Conservation (phyloP, 768 basidiomycete species). For the Omphalotus guepiniiformis region DNA sequence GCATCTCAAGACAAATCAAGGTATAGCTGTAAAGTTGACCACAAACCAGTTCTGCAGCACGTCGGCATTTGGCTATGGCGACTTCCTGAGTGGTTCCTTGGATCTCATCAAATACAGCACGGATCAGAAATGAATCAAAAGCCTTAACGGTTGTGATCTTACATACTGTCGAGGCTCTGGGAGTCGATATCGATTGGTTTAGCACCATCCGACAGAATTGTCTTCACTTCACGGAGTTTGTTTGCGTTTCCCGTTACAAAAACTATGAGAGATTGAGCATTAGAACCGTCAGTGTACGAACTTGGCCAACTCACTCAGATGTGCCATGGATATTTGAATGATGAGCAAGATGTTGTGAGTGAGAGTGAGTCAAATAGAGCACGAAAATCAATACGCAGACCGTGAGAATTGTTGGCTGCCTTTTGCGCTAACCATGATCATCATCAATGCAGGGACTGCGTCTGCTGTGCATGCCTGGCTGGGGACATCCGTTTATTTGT, state of each 20-base stretch:
- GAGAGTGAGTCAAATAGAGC: no score
- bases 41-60: conserved; percentile 77
- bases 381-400: no score
- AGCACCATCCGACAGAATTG: conserved; percentile 65
- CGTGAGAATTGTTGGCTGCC: no score
- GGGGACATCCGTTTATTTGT: no score
- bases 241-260: conserved; percentile 95
- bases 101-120: conserved; percentile 75
- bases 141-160: conserved; percentile 1
- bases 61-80: conserved; percentile 79
- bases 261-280: conserved; percentile 40
- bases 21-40: background rate
- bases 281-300: background rate
- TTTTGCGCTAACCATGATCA: no score
- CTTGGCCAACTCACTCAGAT: no score
- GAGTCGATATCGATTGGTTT: conserved; percentile 76
- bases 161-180: conserved; percentile 74
- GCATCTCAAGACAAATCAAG: background rate
- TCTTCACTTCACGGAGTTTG: conserved; percentile 85
- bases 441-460: no score
- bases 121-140: background rate
- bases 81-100: conserved; percentile 93
- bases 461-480: no score
- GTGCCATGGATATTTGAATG: no score
- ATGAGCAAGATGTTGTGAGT: no score